Evolutionary conservation across 2,329 filamentous ascomycete genomes (phyloP).

Genomic region (Alternaria solani): DNA sequence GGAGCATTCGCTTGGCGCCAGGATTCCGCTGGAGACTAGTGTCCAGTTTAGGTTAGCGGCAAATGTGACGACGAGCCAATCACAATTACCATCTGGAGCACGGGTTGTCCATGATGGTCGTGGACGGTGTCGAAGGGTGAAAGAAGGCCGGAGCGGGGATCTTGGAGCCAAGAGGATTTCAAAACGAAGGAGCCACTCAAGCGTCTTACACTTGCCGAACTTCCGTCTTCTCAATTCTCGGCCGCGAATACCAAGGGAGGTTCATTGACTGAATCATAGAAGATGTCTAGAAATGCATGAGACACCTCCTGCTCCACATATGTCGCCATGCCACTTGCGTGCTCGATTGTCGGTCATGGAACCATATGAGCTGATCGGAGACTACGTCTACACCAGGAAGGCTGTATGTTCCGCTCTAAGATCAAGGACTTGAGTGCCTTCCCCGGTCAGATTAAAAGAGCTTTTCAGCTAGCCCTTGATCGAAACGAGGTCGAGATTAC

Average conservation of each 20-base stretch:
- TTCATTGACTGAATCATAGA: not conserved
- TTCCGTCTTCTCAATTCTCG: conserved; percentile 19
- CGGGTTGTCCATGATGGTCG: conserved; percentile 15
- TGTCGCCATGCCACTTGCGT: not conserved
- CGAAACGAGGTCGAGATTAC: not conserved
- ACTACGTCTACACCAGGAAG: not conserved
- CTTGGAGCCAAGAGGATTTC: conserved; percentile 7
- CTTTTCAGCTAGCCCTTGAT: not conserved
- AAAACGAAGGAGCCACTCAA: not conserved
- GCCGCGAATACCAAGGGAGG: not conserved
- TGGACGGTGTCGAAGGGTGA: conserved; percentile 15
- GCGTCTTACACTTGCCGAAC: conserved; percentile 17
- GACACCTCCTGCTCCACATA: not conserved
- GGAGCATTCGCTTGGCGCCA: conserved; percentile 28
- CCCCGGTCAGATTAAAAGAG: not conserved
- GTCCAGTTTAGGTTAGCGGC: conserved; percentile 24
- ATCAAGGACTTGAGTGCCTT: not conserved
- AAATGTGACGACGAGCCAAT: conserved; percentile 7
- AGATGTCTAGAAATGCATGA: not conserved
- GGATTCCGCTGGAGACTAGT: conserved; percentile 18
- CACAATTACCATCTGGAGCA: conserved; percentile 7
- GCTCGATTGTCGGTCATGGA: not conserved
- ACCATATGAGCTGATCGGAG: not conserved
- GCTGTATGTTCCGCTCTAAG: not conserved
- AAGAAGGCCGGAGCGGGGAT: conserved; percentile 9